Base-by-base conservation (phyloP, 2,329 filamentous ascomycete species). In the Teratosphaeria destructans region DNA sequence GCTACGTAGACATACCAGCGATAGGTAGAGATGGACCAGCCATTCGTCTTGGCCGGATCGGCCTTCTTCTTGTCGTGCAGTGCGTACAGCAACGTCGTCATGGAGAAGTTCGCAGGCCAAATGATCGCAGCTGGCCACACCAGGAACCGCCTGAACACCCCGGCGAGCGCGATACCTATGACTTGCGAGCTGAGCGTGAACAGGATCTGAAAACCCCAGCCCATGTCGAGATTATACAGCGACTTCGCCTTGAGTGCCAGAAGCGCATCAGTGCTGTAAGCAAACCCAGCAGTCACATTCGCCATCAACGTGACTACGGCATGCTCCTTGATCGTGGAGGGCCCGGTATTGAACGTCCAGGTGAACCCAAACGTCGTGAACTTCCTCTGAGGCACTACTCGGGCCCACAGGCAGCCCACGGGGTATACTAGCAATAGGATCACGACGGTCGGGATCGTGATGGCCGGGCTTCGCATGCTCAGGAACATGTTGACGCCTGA, bases 121-220 rank as follows among this genome's bases (percentile, higher is more conserved):
- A 95, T 90, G 88, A 95, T 95, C 61, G 89, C 89, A 62, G 88
- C 89, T 0, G 90, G 90, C 29, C 89, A 84, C 32, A 95, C 90
- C 3, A 95, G 80, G 71, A 91, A 94, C 55, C 88, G 84, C 59
- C 90, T 81, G 1, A 89, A 89, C 52, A 95, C 78, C 1, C 90
- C 90, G 56, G 90, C 90, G 70, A 95, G 90, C 3, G 89, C 86
- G 71, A 95, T 95, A 14, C 90, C 90, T 35, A 95, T 77, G 32
- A 94, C 89, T 71, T 95, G 90, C 0, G 90, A 94, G 2, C 90
- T 94, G n/a, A 95, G 80, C 0, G 88, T 94, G 52, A 95, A 82
- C 19, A 95, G 80, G 7, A 95, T 77, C 73, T 95, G 89, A 70
- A 95, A 95, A 10, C 82, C 71, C 52, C 94, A 85, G 37, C 84